Evolutionary conservation across 768 basidiomycete species (phyloP), one percentile per base, ranked within the genome.

Genomic region (Auricularia sp.): DNA sequence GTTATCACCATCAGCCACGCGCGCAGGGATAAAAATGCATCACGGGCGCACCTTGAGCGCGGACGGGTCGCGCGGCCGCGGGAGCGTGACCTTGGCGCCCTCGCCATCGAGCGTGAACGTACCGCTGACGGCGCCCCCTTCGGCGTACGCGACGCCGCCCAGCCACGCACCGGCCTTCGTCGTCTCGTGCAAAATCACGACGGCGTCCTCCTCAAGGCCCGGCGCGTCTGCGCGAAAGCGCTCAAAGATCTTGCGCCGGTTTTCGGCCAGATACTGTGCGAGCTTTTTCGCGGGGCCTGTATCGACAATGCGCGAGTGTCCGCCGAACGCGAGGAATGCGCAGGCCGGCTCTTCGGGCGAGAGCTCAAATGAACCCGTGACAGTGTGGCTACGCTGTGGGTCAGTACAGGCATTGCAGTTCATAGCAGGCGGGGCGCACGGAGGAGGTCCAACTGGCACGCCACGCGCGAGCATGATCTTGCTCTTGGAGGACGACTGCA

Each of bases 301-400:
- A 18, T 59, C 56, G 56, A 59, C 34, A 29, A 35, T 10, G 34
- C 56, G 56, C 23, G 29, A 33, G 56, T 59, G 56, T 1, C 56
- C 56, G 56, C 56, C 56, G 34, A 59, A 59, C 56, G 56, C 56
- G 29, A 59, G 56, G 34, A 59, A 59, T 6, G 56, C 56, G 56
- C 23, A 29, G 23, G 56, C 56, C 6, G 23, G 10, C 23, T 59
- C 56, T 6, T 59, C 56, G 12, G 23, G 29, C 23, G 29, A 21
- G 34, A 59, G 56, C 56, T 59, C 56, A 18, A 59, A 59, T 6
- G 56, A 33, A 29, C 56, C 56, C 4, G 23, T 59, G 7, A 29
- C 23, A 0, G 56, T 59, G 56, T 59, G 56, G 10, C 47, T 51
- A 18, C 8, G 47, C 47, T 8, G 18, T 0, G 10, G 29, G 21